Base-by-base conservation (phyloP, 306 rosid genomes). In the Fragaria nilgerrensis region DNA sequence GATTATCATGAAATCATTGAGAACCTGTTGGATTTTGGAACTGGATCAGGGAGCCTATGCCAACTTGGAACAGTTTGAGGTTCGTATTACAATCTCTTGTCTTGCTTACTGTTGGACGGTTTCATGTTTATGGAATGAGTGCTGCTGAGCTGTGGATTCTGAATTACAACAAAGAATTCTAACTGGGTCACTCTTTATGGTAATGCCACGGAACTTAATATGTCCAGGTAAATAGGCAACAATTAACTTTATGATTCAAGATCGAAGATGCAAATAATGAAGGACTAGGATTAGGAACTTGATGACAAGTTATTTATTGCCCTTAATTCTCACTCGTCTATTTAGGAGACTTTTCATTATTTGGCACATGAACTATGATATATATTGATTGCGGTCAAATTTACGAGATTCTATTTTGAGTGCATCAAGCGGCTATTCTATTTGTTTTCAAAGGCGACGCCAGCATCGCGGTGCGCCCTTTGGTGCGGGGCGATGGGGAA, bases 1-100 rank as follows among this genome's bases (percentile, higher is more conserved):
- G 98, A 94, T 88, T 94, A 94, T 75, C 92, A 88, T 82, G 95
- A 89, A 75, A 82, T 86, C 73, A 83, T 94, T 81, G 84, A 85
- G 27, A 78, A 83, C 67, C 98, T 97, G 3, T 92, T 94, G 98
- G 98, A 94, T 85, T 94, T 90, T 80, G 89, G 90, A 79, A 94
- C 97, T 55, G 87, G 93, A 94, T 82, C 87, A 43, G 16, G 93
- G 86, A 74, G 86, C 79, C n/a, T 94, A 94, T 77, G 25, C 81
- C 62, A 78, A 77, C 82, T 79, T 94, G 64, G 98, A 94, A 77
- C 88, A 86, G 75, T 87, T 94, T 75, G 98, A 94, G 97, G 98
- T 94, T 76, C 45, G 93, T 87, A 58, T 55, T 29, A 4, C 59
- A 39, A 58, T 75, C 45, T 80, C 47, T 36, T 20, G n/a, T 14